Base-by-base conservation (phyloP, 2,329 filamentous ascomycete genomes). In the Alternaria rosae region DNA sequence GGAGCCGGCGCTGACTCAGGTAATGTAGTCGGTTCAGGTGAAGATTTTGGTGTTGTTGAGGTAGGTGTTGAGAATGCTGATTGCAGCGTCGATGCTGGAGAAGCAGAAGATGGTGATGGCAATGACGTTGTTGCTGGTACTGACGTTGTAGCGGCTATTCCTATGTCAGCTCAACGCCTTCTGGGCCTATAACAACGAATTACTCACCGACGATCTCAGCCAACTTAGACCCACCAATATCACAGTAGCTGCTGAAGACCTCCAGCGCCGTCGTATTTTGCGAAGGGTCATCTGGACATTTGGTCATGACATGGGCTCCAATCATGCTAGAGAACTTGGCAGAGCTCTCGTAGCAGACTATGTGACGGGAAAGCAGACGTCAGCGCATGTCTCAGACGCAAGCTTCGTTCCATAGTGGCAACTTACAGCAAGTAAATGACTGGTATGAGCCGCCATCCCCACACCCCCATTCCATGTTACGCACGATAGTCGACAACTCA, bases 311-410 rank as follows among this genome's bases (percentile, higher is more conserved):
- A 23, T 50, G 47, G n/a, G 8, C 26, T 12, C 53, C 53, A 12
- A 55, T 55, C 20, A 55, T 55, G 41, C 53, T 45, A 26, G 53
- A 55, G 42, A 47, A 55, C 26, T 45, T 55, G 53, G 53, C 53
- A n/a, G 53, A 55, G 20, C 53, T 55, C 28, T 55, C 53, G 13
- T 55, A 55, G 12, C 53, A 55, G 28, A 55, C 43, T 47, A 28
- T 11, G 11, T 17, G 15, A 11, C 10, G 5, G 4, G 17, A 17
- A 6, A 28, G 25, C n/a, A 13, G 11, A 47, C 13, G 23, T 50
- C 8, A 50, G 47, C 15, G 8, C 28, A 50, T 23, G 28, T 47
- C 3, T 28, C 15, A 5, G 6, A 28, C 12, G 23, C 15, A 11
- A 11, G 15, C 25, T 13, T 15, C 25, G 25, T 50, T 32, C 20